Evolutionary conservation across 768 basidiomycete genomes (phyloP).

Genomic region (Tubosaeta brunneosetosa): DNA sequence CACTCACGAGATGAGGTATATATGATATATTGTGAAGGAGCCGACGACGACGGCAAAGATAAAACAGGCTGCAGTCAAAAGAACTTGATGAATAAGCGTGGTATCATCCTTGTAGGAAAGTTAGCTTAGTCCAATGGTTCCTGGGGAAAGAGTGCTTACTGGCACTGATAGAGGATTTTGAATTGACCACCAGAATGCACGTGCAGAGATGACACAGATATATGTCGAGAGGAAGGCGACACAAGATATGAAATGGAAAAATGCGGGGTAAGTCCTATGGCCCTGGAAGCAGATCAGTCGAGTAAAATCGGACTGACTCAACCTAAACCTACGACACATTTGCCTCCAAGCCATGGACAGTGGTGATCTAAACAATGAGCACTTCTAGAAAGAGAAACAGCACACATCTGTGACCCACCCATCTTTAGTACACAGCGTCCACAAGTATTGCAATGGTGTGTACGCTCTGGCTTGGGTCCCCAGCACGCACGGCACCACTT

Average conservation of each 20-base stretch:
- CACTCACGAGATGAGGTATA: slow-evolving; percentile 70
- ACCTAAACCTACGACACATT: slow-evolving; percentile 58
- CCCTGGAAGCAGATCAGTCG: slow-evolving; percentile 43
- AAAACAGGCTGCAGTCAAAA: slow-evolving; percentile 54
- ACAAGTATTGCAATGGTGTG: slow-evolving; percentile 75
- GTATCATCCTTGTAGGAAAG: slow-evolving; percentile 45
- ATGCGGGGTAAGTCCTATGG: slow-evolving; percentile 79
- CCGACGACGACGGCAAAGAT: slow-evolving; percentile 65
- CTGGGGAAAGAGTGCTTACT: slow-evolving; percentile 38
- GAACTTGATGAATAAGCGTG: slow-evolving; percentile 68
- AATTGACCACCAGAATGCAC: slow-evolving; percentile 62
- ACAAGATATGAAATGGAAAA: slow-evolving; percentile 70
- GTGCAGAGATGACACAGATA: slow-evolving; percentile 47
- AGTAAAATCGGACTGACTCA: not conserved
- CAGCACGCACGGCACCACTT: slow-evolving; percentile 56
- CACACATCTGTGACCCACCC: slow-evolving; percentile 45
- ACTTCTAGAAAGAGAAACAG: not conserved
- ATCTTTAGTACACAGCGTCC: slow-evolving; percentile 80
- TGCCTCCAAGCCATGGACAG: slow-evolving; percentile 77
- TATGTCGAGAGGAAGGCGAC: slow-evolving; percentile 62
- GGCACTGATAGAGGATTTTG: slow-evolving; percentile 49
- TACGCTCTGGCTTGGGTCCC: slow-evolving; percentile 70
- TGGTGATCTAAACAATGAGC: slow-evolving; percentile 62
- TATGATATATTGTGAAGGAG: slow-evolving; percentile 70
- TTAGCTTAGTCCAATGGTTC: not conserved